These are phyloP conservation scores for Hymenoscyphus salicellus DNA, from an alignment of 2,329 filamentous ascomycete genomes.

Conservation along the genomic window DNA sequence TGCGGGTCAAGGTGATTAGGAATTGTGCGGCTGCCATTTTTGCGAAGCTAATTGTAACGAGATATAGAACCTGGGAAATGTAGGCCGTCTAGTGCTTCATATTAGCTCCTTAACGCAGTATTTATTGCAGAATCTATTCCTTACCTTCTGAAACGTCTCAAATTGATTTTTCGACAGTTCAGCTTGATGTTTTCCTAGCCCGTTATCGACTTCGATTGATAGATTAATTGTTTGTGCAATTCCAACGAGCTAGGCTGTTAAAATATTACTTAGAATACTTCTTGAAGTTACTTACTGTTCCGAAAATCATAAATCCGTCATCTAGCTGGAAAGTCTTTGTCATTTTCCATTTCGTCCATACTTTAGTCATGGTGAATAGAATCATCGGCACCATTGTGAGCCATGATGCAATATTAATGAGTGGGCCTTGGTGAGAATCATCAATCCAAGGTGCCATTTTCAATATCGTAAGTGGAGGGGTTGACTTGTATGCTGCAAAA, in stretches of 20 bases:
- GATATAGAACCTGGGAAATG: neutral
- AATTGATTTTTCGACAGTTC: neutral
- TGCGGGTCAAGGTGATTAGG: constrained; percentile 2
- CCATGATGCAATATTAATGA: constrained; percentile 10
- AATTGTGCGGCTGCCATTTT: constrained; percentile 6
- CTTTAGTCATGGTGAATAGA: constrained; percentile 2
- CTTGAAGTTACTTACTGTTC: neutral
- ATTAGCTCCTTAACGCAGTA: neutral
- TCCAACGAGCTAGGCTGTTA: neutral
- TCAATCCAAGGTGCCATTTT: constrained; percentile 8
- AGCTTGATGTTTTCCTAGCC: neutral
- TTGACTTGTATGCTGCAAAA: neutral
- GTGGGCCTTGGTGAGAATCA: constrained; percentile 8
- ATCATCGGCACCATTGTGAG: constrained; percentile 11
- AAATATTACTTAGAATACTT: neutral
- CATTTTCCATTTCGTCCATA: constrained; percentile 6
- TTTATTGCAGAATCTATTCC: too few species aligned
- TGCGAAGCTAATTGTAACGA: neutral
- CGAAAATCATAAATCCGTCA: constrained; percentile 1
- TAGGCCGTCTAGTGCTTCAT: neutral
- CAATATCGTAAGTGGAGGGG: neutral
- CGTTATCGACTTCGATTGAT: neutral
- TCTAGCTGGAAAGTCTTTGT: constrained; percentile 3
- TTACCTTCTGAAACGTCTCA: neutral
- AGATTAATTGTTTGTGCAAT: neutral